Evolutionary conservation across 257 asterid species (phyloP).

Genomic region (Apocynum venetum): DNA sequence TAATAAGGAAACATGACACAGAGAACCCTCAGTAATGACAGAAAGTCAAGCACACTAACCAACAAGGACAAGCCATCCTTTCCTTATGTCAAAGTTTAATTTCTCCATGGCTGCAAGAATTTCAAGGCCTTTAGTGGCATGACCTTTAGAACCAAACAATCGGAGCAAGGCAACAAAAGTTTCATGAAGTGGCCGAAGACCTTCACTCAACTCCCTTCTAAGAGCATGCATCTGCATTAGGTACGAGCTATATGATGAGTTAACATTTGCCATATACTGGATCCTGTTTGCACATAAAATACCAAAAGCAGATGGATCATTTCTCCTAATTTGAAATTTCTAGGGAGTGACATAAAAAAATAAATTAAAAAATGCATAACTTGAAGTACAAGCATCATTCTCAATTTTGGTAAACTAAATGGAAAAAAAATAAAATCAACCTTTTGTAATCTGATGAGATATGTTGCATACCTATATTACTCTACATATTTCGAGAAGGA

Average conservation of each 20-base stretch:
- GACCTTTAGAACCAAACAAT: conserved; percentile 85
- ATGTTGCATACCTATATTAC: neutral
- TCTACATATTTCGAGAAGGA: neutral
- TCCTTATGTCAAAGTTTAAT: conserved; percentile 83
- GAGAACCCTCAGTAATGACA: conserved; percentile 22
- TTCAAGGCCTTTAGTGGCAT: conserved; percentile 79
- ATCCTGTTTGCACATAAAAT: conserved; percentile 5
- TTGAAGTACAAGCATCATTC: neutral
- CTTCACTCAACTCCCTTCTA: conserved; percentile 91
- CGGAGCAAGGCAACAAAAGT: conserved; percentile 89
- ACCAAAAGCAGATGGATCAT: neutral
- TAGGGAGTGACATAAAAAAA: neutral
- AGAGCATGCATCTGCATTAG: conserved; percentile 93
- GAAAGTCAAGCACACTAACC: conserved; percentile 46
- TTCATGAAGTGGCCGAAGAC: conserved; percentile 93
- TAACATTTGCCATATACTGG: conserved; percentile 2
- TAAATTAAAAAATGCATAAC: neutral
- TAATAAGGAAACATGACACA: conserved; percentile 17
- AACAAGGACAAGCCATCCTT: conserved; percentile 94
- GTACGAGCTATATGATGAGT: conserved; percentile 12
- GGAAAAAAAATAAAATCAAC: neutral
- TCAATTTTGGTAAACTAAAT: neutral
- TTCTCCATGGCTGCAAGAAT: conserved; percentile 98
- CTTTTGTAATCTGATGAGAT: neutral
- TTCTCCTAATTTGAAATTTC: neutral